Evolutionary conservation across 2,329 filamentous ascomycete species (phyloP), one percentile per base, ranked within the genome.

Genomic region (Bertia moriformis): DNA sequence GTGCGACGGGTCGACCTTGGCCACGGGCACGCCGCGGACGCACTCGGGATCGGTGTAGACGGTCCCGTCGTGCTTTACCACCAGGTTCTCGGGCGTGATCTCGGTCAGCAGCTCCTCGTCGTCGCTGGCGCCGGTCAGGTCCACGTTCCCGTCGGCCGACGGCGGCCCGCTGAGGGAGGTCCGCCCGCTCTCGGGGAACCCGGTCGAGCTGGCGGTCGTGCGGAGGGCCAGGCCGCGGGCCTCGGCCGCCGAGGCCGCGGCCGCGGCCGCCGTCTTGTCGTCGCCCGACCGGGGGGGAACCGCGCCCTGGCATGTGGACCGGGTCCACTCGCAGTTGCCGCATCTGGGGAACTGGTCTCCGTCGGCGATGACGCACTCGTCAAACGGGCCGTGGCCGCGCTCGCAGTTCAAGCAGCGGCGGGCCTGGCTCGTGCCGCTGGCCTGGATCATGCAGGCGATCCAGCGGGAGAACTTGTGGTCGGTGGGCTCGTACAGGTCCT

Each of bases 251-350:
- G 7, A n/a, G n/a, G 22, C 7, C 7, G 7, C 22, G n/a, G 17
- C 39, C 24, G 18, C 24, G 37, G 2, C 46, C 49, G 38, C 52
- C 51, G 2, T 46, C 42, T 29, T 46, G 43, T 17, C 33, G 35
- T 4, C 39, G 12, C 39, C 37, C 5, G 22, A 19, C 3, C 24
- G 40, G 12, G 24, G 19, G 13, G 27, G 18, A 19, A 39, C 14
- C n/a, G 43, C 45, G 4, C 48, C 49, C 12, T 50, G 44, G 38
- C 54, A 57, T 3, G 47, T 48, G 18, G 53, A 51, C 4, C 49
- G 57, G 43, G 62, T 63, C 66, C 66, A 70, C 45, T 68, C 63
- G 44, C 66, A 70, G 44, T 69, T 70, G 19, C 63, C 66, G 41
- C 66, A 70, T 19, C 63, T 61, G 3, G 59, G 58, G 39, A 68